Percentiles rank a stretch among this genome's conserved stretches.
Conservation (phyloP, 305 asterid species). For the Salvia sclarea region DNA sequence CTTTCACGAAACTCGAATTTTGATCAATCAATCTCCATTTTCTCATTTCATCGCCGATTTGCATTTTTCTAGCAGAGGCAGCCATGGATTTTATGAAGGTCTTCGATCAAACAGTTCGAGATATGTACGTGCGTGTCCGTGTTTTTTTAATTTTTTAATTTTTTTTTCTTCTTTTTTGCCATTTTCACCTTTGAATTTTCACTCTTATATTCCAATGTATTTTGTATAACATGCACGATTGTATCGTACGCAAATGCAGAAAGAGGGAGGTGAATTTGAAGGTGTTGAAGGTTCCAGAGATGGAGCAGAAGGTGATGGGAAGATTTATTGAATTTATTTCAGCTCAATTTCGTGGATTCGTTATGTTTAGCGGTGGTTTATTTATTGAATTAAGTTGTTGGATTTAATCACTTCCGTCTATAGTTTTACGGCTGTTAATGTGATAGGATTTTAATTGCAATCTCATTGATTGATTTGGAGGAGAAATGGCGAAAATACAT, state of each 20-base stretch:
- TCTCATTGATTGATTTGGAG: constrained; percentile 8
- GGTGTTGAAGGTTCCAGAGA: constrained; percentile 96
- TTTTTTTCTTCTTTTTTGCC: not conserved
- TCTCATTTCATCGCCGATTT: constrained; percentile 27
- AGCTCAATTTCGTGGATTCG: constrained; percentile 24
- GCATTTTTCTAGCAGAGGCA: constrained; percentile 40
- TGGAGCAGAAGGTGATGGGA: constrained; percentile 85
- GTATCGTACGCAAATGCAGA: constrained; percentile 43
- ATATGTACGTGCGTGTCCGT: constrained; percentile 54
- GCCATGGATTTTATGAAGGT: constrained; percentile 96
- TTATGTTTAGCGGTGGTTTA: constrained; percentile 1
- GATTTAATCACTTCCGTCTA: constrained; percentile 15
- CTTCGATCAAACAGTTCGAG: constrained; percentile 90
- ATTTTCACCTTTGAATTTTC: too few species aligned
- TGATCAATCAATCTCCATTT: constrained; percentile 18
- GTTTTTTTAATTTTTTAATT: too few species aligned
- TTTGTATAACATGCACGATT: not conserved
- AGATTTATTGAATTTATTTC: constrained; percentile 17
- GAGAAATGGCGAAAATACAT: not conserved
- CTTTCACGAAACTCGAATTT: constrained; percentile 11
- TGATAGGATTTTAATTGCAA: constrained; percentile 3
- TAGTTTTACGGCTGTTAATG: constrained; percentile 5
- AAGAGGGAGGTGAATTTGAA: constrained; percentile 99
- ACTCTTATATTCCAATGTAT: too few species aligned
- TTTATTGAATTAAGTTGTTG: constrained; percentile 16